These are phyloP conservation scores for Parascedosporium putredinis DNA, from an alignment of 2,329 filamentous ascomycete species.

Conservation along the genomic window DNA sequence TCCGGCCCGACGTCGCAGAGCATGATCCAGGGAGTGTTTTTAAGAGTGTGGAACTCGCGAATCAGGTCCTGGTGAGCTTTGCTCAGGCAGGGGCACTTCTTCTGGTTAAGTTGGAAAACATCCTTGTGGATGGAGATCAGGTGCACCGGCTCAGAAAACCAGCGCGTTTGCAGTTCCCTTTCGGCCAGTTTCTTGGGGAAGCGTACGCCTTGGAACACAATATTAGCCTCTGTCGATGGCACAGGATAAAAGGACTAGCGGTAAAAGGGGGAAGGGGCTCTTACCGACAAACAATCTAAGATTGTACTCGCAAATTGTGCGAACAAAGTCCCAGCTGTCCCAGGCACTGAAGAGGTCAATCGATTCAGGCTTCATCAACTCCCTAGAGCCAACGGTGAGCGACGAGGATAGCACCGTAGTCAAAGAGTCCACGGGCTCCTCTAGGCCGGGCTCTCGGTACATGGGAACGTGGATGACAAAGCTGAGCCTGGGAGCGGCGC, in stretches of 20 bases:
- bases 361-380: conserved; percentile 25
- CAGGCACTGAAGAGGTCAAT: conserved; percentile 69
- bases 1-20: conserved; percentile 51
- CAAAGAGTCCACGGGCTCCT: conserved; percentile 41
- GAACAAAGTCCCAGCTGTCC: conserved; percentile 89
- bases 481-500: conserved; percentile 64
- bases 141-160: conserved; percentile 60
- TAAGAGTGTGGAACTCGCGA: conserved; percentile 53
- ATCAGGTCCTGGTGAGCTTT: conserved; percentile 52
- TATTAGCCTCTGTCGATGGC: no score
- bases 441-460: conserved; percentile 58
- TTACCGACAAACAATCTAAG: conserved; percentile 73
- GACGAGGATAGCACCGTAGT: conserved; percentile 21
- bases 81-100: conserved; percentile 50
- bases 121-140: conserved; percentile 44
- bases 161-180: conserved; percentile 50
- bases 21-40: conserved; percentile 51
- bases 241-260: not conserved
- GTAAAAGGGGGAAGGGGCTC: conserved; percentile 20
- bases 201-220: conserved; percentile 15
- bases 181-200: conserved; percentile 50
- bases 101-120: conserved; percentile 49
- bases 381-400: not conserved
- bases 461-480: conserved; percentile 76
- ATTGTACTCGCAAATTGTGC: conserved; percentile 78